These are phyloP conservation scores for Sphaerobolus stellatus DNA, from an alignment of 1,284 basidiomycete genomes.

Conservation along the genomic window DNA sequence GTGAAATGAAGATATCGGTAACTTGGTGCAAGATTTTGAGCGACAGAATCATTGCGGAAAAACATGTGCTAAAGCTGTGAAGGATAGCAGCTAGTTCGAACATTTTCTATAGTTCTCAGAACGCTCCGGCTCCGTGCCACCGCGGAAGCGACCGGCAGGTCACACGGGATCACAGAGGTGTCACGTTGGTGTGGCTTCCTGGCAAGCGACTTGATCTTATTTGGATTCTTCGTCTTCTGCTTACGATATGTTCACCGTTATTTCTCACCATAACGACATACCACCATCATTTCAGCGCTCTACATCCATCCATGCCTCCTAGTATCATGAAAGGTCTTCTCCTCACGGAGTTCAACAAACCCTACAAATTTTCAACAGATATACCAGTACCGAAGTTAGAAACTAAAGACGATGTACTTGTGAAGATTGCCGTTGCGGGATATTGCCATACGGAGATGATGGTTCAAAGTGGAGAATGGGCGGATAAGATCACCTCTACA, in stretches of 20 bases:
- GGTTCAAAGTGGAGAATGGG: neutral
- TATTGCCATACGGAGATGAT: conserved; percentile 1
- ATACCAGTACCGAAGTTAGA: neutral
- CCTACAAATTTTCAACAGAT: conserved; percentile 1
- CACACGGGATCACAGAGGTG: too few relatives aligned
- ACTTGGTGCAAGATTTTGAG: neutral
- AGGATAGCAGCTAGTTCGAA: too few relatives aligned
- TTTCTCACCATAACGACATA: too few relatives aligned
- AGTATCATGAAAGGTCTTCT: neutral
- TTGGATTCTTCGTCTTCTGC: too few relatives aligned
- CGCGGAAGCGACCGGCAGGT: too few relatives aligned
- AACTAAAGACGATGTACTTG: neutral
- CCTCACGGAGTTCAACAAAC: neutral
- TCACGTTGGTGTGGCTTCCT: too few relatives aligned
- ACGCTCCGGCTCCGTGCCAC: neutral
- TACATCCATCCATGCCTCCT: too few relatives aligned
- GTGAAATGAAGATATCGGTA: neutral
- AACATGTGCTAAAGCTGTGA: too few relatives aligned
- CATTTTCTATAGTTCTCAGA: neutral
- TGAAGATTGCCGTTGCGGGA: neutral
- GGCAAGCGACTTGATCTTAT: too few relatives aligned
- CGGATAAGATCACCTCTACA: neutral
- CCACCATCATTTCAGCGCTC: too few relatives aligned
- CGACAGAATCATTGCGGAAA: neutral
- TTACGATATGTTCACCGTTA: too few relatives aligned